Evolutionary conservation across 1,284 basidiomycete genomes (phyloP).

Genomic region (Cryptococcus sp.): DNA sequence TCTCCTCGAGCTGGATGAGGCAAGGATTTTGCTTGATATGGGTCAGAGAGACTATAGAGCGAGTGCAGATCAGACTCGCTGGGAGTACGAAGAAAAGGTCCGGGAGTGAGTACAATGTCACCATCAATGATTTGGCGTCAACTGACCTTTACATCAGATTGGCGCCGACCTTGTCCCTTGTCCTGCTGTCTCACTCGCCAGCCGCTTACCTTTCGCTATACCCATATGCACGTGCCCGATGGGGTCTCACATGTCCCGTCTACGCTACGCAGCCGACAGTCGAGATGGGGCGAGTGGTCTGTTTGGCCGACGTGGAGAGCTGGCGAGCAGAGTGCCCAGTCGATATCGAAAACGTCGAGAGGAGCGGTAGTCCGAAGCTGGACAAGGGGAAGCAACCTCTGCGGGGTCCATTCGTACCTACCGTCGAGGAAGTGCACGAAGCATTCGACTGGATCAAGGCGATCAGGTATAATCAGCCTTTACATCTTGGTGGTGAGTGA

Average conservation of each 20-base stretch:
- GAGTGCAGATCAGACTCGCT: conserved; percentile 30
- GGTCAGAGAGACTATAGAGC: conserved; percentile 58
- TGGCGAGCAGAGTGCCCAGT: conserved; percentile 75
- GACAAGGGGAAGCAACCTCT: conserved; percentile 44
- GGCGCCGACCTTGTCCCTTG: conserved; percentile 63
- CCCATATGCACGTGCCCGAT: conserved; percentile 82
- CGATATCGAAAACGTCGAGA: conserved; percentile 29
- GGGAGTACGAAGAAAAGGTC: conserved; percentile 53
- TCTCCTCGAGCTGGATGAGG: conserved; percentile 90
- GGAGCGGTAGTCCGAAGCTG: neutral
- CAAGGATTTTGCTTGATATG: conserved; percentile 90
- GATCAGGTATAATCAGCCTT: conserved; percentile 91
- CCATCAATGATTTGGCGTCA: neutral
- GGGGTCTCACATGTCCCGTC: conserved; percentile 87
- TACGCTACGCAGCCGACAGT: conserved; percentile 96
- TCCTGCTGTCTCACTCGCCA: conserved; percentile 83
- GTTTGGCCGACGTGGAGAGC: conserved; percentile 77
- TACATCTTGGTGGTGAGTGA: conserved; percentile 81
- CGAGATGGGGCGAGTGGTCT: conserved; percentile 90
- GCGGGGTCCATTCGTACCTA: conserved; percentile 57
- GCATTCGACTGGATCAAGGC: conserved; percentile 92
- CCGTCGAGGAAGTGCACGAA: conserved; percentile 82
- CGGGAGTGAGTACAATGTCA: conserved; percentile 44
- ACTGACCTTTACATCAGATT: conserved; percentile 62
- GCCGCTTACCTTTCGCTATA: conserved; percentile 85